Base-by-base conservation (phyloP, 306 rosid genomes). In the Vigna hirtella region DNA sequence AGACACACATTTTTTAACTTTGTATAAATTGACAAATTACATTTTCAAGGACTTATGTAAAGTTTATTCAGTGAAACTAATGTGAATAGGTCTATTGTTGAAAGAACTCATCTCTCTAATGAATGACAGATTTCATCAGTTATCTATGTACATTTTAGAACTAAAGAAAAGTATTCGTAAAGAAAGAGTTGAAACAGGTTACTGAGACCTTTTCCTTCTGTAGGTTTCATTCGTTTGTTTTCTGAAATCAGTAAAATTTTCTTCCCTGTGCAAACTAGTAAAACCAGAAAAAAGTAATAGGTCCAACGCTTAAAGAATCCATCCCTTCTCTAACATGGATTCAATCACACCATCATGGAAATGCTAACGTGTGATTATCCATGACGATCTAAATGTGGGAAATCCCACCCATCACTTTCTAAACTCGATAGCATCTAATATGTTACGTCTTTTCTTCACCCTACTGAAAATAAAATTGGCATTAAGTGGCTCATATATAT, bases 401-500 rank as follows among this genome's bases (percentile, higher is more conserved):
- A 68, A 40, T 11, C 3, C 57, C 2, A 38, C 9, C 52, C 4
- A 15, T 32, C 26, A 47, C 28, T 77, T 56, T 77, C 69, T 17
- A 67, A 67, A 55, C 61, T 57, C 57, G 61, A 28, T 68, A 9
- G 53, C 30, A 78, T 14, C 52, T 48, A 15, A 48, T 52, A 70
- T 16, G 14, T 13, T n/a, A 69, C 47, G 9, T 42, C 16, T 66
- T 43, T 77, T 24, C 66, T 66, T 66, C 53, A 22, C 28, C 22
- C 13, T 77, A 52, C 81, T 53, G 15, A 24, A 65, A 65, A 36
- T 64, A 52, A 48, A 36, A 24, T 50, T 66, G 57, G 57, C 81
- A 50, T 76, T 65, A 61, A 75, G 28, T 64, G 26, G 28, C 36
- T 59, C 49, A 49, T 45, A 64, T 50, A 28, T 30, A 4, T 30